Evolutionary conservation across 495 filamentous ascomycete genomes (phyloP), one percentile per base, ranked within the genome.

Genomic region (Tuber umbilicatum): DNA sequence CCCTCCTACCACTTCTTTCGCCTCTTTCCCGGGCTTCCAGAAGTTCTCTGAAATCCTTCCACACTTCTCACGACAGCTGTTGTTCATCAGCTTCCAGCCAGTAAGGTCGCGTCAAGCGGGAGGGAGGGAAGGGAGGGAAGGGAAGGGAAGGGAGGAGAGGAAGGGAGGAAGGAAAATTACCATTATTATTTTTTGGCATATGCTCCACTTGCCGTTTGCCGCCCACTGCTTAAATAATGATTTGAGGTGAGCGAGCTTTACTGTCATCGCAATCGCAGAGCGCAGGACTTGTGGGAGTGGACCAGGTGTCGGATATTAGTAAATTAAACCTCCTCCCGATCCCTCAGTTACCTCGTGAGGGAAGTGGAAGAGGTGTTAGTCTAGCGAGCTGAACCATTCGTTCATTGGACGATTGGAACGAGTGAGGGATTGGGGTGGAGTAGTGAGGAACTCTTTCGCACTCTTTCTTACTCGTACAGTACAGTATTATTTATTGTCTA

Each of bases 11-110:
- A 9, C 50, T 60, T 31, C 50, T 31, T 60, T 60, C n/a, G 50
- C 50, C 50, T 60, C 50, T 16, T 60, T 78, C 74, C 69, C 71
- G 50, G 76, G 77, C 75, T 78, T 79, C 75, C 77, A 78, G 75
- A 78, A 79, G 72, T 74, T 78, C 74, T 79, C 75, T 60, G 50
- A 60, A 60, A 60, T 60, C 50, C 50, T 60, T 60, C 50, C 50
- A 60, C 50, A 60, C 50, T 31, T 60, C 31, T 60, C 10, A n/a
- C 50, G n/a, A 31, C 50, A 60, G 50, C 50, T 60, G 50, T 60
- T 60, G n/a, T 60, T 31, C 50, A 60, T 60, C n/a, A 60, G 9
- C n/a, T 16, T 60, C 50, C 5, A 60, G n/a, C 50, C 50, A 60
- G 50, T 60, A 9, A 60, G 50, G 50, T 60, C 50, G 31, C 50